Conservation (phyloP, 2,329 filamentous ascomycete species). For the Ophiostoma piceae region DNA sequence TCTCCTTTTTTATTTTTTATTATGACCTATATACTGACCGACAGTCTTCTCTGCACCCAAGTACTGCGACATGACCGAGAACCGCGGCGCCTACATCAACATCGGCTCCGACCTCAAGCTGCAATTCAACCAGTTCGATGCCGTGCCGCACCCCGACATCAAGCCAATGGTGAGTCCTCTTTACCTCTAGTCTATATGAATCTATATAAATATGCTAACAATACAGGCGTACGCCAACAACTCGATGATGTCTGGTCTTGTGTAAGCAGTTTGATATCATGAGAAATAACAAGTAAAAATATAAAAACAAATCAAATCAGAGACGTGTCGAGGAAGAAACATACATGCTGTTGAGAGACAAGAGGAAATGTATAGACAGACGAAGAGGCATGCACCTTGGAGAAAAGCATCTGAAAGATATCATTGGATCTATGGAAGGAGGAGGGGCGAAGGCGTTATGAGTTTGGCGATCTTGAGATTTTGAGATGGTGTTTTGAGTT, state of each 20-base stretch:
- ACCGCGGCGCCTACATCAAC: constrained; percentile 98
- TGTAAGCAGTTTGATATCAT: constrained; percentile 43
- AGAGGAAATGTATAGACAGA: constrained; percentile 2
- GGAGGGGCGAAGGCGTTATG: neutral
- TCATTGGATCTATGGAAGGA: neutral
- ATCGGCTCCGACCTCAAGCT: constrained; percentile 88
- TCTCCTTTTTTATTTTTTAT: neutral
- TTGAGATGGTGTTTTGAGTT: neutral
- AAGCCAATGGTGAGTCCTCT: constrained; percentile 68
- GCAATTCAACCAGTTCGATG: constrained; percentile 87
- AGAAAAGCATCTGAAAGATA: neutral
- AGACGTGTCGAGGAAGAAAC: neutral
- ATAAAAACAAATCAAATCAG: neutral
- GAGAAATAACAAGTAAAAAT: neutral
- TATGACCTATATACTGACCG: neutral
- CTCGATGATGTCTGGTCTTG: constrained; percentile 71
- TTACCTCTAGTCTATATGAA: too few relatives aligned
- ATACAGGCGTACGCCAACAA: constrained; percentile 75
- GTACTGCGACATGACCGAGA: constrained; percentile 97
- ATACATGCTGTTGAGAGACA: neutral
- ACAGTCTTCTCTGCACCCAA: constrained; percentile 91
- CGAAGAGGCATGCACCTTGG: neutral
- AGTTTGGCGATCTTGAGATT: neutral
- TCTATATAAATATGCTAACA: constrained; percentile 20
- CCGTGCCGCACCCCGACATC: constrained; percentile 91